A percentile compares a stretch with the other conserved stretches of the same genome.
Conservation (phyloP, 169 alveolate genomes). For the Plasmodium vinckei region DNA sequence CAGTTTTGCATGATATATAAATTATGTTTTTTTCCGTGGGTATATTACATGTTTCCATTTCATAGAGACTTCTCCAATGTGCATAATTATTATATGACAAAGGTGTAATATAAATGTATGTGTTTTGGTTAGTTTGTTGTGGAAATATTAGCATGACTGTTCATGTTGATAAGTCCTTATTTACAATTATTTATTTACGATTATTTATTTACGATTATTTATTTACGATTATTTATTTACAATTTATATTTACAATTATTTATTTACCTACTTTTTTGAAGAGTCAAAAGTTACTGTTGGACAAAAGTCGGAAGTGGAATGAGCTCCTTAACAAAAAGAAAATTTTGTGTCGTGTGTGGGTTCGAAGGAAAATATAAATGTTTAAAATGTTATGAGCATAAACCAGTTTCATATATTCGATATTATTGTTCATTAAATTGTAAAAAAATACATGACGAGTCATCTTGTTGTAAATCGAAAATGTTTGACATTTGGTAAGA, state of each 20-base stretch:
- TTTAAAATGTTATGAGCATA: conserved; percentile 79
- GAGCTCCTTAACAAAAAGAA: conserved; percentile 77
- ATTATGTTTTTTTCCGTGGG: neutral
- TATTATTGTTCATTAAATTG: conserved; percentile 84
- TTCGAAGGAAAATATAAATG: conserved; percentile 85
- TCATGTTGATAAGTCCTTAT: neutral
- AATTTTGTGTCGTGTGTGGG: conserved; percentile 85
- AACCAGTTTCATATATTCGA: conserved; percentile 74
- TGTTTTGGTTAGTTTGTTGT: no score
- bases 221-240: neutral
- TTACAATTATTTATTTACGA: neutral
- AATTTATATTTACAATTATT: no score
- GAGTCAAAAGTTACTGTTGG: conserved; percentile 84
- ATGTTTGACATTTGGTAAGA: conserved; percentile 63
- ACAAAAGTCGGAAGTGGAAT: conserved; percentile 80
- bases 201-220: neutral
- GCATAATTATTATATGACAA: no score
- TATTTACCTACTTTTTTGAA: conserved; percentile 4
- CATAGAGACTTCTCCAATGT: no score
- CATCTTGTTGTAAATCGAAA: conserved; percentile 82
- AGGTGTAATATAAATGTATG: no score
- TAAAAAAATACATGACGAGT: conserved; percentile 83
- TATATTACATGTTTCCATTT: no score
- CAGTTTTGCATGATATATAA: conserved; percentile 9
- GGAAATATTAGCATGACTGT: no score